Percentiles rank a stretch among this genome's conserved stretches.
These are phyloP conservation scores for Moesziomyces sp. DNA, from an alignment of 1,284 basidiomycete genomes.

Conservation along the genomic window DNA sequence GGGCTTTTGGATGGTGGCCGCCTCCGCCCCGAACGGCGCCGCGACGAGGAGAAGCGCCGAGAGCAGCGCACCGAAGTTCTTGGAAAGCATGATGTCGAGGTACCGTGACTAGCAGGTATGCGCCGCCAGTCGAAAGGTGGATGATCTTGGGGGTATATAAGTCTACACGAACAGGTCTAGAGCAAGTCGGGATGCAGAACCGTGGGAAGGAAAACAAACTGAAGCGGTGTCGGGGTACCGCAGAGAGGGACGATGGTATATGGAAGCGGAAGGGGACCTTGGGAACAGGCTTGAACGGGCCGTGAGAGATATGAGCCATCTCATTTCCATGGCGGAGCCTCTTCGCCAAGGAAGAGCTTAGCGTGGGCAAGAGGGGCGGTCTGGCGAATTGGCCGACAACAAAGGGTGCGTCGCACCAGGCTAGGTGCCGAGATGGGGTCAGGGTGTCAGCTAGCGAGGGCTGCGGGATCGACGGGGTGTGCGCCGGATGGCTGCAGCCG, in stretches of 20 bases:
- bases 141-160: not conserved
- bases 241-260: not conserved
- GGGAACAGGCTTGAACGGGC: not conserved
- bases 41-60: slow-evolving; percentile 16
- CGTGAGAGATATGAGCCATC: not conserved
- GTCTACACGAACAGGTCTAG: not conserved
- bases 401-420: not conserved
- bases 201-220: not conserved
- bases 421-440: not conserved
- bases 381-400: not conserved
- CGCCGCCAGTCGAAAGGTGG: not conserved
- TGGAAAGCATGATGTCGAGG: slow-evolving; percentile 21
- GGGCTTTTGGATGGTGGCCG: slow-evolving; percentile 31
- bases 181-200: not conserved
- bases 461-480: slow-evolving; percentile 2
- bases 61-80: slow-evolving; percentile 13
- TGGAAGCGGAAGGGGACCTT: not conserved
- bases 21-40: not conserved
- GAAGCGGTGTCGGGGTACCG: not conserved
- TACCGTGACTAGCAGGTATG: not conserved
- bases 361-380: too few species aligned
- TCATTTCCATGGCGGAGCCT: not conserved
- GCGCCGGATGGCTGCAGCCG: not conserved
- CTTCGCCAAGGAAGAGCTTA: not conserved
- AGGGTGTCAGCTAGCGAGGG: too few species aligned